Percentiles rank a stretch among this genome's conserved stretches.
phyloP scores from a whole-genome alignment of 108 stramenopile genomes.

The Nitzschia sp. region DNA sequence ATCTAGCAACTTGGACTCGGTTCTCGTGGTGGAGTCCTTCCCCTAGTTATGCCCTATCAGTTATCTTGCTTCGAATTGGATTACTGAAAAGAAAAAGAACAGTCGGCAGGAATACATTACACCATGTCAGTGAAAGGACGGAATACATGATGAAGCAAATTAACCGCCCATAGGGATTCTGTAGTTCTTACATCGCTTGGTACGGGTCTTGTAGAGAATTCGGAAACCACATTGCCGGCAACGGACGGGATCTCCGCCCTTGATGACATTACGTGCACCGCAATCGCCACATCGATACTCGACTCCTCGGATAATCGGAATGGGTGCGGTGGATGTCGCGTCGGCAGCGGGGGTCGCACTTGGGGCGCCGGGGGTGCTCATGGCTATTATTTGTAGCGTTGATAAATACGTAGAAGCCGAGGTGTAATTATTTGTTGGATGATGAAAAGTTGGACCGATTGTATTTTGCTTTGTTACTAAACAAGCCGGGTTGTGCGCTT shows the following conservation, averaged over 20 bases:
- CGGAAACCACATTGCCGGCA: conserved; percentile 98
- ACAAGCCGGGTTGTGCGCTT: no score
- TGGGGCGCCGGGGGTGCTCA: conserved; percentile 7
- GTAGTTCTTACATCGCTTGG: conserved; percentile 85
- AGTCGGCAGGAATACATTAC: not conserved
- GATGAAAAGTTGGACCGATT: no score
- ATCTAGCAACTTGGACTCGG: no score
- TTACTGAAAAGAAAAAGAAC: conserved; percentile 41
- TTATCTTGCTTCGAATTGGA: conserved; percentile 79
- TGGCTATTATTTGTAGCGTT: not conserved
- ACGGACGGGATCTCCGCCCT: conserved; percentile 89
- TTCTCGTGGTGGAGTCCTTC: no score
- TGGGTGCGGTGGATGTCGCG: conserved; percentile 9
- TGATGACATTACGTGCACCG: conserved; percentile 77
- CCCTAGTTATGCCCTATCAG: not conserved
- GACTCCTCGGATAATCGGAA: conserved; percentile 65
- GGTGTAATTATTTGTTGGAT: no score
- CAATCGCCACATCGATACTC: conserved; percentile 93
- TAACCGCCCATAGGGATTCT: not conserved
- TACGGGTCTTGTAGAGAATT: conserved; percentile 97
- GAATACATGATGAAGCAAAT: not conserved
- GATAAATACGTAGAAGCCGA: no score
- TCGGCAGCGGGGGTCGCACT: conserved; percentile 2
- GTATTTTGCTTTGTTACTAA: no score
- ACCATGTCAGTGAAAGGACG: no score